Evolutionary conservation across 129 eudicot genomes (phyloP).

Genomic region (Flaveria linearis): DNA sequence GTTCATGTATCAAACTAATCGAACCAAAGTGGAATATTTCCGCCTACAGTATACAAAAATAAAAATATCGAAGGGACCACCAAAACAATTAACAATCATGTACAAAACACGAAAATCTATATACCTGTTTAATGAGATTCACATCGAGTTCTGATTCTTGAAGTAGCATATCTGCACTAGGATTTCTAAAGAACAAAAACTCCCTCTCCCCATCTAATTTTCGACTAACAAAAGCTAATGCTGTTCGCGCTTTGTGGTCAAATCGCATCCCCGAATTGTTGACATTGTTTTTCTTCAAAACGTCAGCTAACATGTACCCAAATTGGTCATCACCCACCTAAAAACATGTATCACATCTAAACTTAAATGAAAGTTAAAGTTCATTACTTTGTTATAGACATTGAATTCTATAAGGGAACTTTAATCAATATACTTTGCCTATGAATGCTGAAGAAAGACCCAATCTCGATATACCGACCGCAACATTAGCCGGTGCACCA

Average conservation of each 20-base stretch:
- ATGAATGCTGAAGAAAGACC: conserved; percentile 89
- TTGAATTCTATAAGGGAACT: neutral
- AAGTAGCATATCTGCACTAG: conserved; percentile 68
- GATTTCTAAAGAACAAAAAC: conserved; percentile 57
- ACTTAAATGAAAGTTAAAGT: neutral
- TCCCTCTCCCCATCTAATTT: conserved; percentile 59
- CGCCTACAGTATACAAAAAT: conserved; percentile 35
- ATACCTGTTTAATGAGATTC: conserved; percentile 51
- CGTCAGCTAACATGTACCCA: conserved; percentile 58
- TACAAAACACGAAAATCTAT: neutral
- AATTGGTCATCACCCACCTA: conserved; percentile 65
- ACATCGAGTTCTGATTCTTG: conserved; percentile 58
- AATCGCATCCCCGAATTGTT: conserved; percentile 60
- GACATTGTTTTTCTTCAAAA: conserved; percentile 56
- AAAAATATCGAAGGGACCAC: neutral
- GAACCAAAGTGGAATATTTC: conserved; percentile 61
- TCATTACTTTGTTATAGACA: neutral
- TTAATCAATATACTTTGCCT: conserved; percentile 49
- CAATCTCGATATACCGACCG: conserved; percentile 69
- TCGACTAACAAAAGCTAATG: conserved; percentile 55
- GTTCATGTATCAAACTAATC: conserved; percentile 59
- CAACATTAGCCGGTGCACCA: conserved; percentile 97
- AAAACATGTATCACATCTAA: conserved; percentile 4
- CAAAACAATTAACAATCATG: neutral
- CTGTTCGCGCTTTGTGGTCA: conserved; percentile 60